These are phyloP conservation scores for Boletus huronensis DNA, from an alignment of 768 basidiomycete genomes.

Conservation along the genomic window DNA sequence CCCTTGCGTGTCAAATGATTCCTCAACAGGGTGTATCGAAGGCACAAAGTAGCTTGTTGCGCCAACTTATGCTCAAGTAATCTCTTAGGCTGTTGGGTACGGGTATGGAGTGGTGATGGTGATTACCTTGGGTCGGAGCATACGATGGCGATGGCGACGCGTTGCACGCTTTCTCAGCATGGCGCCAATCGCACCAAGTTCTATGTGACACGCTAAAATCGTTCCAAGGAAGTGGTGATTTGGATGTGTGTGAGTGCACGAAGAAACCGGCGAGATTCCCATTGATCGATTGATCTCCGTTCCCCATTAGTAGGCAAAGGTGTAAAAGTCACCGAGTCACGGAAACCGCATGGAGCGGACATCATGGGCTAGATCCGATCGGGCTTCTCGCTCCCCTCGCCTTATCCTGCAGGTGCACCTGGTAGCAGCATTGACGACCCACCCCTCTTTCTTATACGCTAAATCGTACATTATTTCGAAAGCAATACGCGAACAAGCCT, in stretches of 20 bases:
- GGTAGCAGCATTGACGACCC: not conserved
- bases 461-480: not conserved
- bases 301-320: not conserved
- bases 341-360: slow-evolving; percentile 5
- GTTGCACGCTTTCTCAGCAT: not conserved
- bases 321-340: not conserved
- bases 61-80: too few species aligned
- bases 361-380: slow-evolving; percentile 9
- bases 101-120: too few species aligned
- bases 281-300: not conserved
- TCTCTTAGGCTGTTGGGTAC: too few species aligned
- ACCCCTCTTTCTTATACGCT: not conserved
- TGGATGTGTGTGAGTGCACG: not conserved
- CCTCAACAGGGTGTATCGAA: not conserved
- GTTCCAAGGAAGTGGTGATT: not conserved
- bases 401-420: slow-evolving; percentile 5
- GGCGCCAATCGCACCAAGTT: not conserved
- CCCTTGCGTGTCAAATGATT: not conserved
- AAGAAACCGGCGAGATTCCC: not conserved
- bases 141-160: not conserved
- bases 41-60: too few species aligned
- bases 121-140: not conserved
- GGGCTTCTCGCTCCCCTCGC: slow-evolving; percentile 11
- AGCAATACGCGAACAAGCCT: not conserved
- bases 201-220: not conserved